Evolutionary conservation across 768 basidiomycete species (phyloP).

Genomic region (Mycena leptocephala): DNA sequence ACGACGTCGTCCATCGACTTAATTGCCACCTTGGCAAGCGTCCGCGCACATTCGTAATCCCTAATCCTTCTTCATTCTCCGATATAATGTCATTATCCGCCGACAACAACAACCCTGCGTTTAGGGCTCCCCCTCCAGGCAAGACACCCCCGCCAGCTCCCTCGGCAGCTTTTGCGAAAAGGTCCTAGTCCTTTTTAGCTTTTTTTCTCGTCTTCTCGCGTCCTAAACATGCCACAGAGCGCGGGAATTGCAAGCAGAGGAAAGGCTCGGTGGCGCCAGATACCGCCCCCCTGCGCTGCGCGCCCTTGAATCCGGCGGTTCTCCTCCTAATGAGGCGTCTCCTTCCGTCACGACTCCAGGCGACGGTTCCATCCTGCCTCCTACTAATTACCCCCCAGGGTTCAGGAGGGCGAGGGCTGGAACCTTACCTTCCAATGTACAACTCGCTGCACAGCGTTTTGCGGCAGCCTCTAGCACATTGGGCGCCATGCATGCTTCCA

Average conservation of each 20-base stretch:
- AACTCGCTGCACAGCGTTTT: slow-evolving; percentile 88
- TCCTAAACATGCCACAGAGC: slow-evolving; percentile 67
- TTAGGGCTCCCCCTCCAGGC: slow-evolving; percentile 84
- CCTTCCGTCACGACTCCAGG: slow-evolving; percentile 71
- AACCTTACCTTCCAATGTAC: slow-evolving; percentile 96
- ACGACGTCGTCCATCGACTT: slow-evolving; percentile 49
- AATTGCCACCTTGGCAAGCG: slow-evolving; percentile 51
- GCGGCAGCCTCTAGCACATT: slow-evolving; percentile 77
- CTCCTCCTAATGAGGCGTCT: slow-evolving; percentile 79
- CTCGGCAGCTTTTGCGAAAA: slow-evolving; percentile 91
- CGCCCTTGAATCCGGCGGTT: slow-evolving; percentile 78
- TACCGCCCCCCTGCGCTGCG: slow-evolving; percentile 90
- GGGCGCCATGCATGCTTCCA: slow-evolving; percentile 60
- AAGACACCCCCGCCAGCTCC: slow-evolving; percentile 94
- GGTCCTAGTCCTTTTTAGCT: slow-evolving; percentile 59
- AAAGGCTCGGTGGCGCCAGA: slow-evolving; percentile 71
- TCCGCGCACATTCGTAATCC: slow-evolving; percentile 75
- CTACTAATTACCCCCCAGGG: slow-evolving; percentile 86
- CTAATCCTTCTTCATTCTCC: slow-evolving; percentile 81
- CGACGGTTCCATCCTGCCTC: slow-evolving; percentile 73
- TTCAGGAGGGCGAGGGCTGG: slow-evolving; percentile 97
- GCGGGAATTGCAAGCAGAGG: slow-evolving; percentile 88
- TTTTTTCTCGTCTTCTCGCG: slow-evolving; percentile 34
- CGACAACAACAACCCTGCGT: slow-evolving; percentile 86
- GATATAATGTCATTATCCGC: slow-evolving; percentile 94